Evolutionary conservation across 805 yeast genomes (phyloP).

Genomic region (Myxozyma sirexii): DNA sequence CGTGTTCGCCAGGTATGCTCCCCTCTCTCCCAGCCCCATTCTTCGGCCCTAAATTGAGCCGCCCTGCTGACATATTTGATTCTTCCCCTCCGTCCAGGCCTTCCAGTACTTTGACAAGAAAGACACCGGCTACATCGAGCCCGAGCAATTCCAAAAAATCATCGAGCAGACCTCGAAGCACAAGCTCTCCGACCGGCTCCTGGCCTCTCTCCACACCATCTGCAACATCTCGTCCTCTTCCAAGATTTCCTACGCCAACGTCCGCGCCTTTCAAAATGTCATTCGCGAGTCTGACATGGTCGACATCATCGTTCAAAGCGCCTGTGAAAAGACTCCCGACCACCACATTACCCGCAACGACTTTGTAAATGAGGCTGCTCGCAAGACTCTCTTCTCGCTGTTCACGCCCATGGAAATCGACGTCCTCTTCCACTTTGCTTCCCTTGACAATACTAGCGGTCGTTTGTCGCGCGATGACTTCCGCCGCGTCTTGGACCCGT

Average conservation of each 20-base stretch:
- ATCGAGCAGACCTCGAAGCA: constrained; percentile 46
- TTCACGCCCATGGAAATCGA: constrained; percentile 51
- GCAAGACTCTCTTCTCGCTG: constrained; percentile 45
- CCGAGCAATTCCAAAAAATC: constrained; percentile 47
- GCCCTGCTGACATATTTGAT: background rate
- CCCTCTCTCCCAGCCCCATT: background rate
- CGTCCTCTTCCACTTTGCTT: constrained; percentile 48
- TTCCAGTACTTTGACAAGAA: constrained; percentile 45
- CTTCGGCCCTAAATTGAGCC: background rate
- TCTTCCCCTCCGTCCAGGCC: constrained; percentile 34
- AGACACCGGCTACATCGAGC: constrained; percentile 46
- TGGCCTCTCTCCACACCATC: constrained; percentile 45
- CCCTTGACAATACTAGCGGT: constrained; percentile 40
- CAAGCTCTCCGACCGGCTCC: constrained; percentile 47
- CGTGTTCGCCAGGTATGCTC: constrained; percentile 46
- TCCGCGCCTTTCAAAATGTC: constrained; percentile 49
- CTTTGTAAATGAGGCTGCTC: constrained; percentile 47
- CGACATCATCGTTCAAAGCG: constrained; percentile 44
- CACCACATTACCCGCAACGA: constrained; percentile 45
- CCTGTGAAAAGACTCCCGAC: constrained; percentile 41
- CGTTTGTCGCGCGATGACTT: constrained; percentile 44
- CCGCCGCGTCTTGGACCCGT: constrained; percentile 48
- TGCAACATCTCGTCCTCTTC: constrained; percentile 41
- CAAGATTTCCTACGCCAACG: constrained; percentile 47
- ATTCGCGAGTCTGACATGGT: constrained; percentile 48